Conservation (phyloP, 1,284 basidiomycete genomes). For the Cryptococcus sp. region DNA sequence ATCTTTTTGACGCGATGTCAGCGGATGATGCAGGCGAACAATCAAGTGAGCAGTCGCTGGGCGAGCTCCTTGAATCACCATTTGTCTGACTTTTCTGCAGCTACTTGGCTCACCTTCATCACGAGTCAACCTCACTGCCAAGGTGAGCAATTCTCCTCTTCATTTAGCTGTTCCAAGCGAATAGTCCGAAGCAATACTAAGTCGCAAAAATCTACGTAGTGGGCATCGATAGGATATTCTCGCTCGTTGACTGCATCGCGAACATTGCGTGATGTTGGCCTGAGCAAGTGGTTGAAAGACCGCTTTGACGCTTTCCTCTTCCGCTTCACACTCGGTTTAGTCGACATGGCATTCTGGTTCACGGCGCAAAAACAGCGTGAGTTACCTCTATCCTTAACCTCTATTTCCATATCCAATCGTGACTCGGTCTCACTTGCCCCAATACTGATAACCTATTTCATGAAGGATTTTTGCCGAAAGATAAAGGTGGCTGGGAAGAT, state of each 20-base stretch:
- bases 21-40: conserved; percentile 62
- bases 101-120: conserved; percentile 79
- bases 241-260: conserved; percentile 61
- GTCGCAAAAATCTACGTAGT: conserved; percentile 48
- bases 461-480: conserved; percentile 42
- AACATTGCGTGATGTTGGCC: conserved; percentile 43
- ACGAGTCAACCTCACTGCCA: conserved; percentile 78
- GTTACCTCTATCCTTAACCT: conserved; percentile 5
- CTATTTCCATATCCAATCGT: no score
- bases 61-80: neutral
- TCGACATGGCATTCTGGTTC: conserved; percentile 55
- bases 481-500: conserved; percentile 52
- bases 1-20: conserved; percentile 82
- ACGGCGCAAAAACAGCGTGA: conserved; percentile 48
- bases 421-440: no score
- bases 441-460: no score
- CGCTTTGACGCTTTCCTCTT: conserved; percentile 51
- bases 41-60: conserved; percentile 54
- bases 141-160: conserved; percentile 53
- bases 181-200: neutral
- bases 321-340: conserved; percentile 49
- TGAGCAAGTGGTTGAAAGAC: conserved; percentile 49
- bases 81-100: conserved; percentile 54
- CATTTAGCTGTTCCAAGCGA: conserved; percentile 10
- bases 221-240: conserved; percentile 54